Evolutionary conservation across 345 rosid species (phyloP).

Genomic region (Mallotus nudiflorus): DNA sequence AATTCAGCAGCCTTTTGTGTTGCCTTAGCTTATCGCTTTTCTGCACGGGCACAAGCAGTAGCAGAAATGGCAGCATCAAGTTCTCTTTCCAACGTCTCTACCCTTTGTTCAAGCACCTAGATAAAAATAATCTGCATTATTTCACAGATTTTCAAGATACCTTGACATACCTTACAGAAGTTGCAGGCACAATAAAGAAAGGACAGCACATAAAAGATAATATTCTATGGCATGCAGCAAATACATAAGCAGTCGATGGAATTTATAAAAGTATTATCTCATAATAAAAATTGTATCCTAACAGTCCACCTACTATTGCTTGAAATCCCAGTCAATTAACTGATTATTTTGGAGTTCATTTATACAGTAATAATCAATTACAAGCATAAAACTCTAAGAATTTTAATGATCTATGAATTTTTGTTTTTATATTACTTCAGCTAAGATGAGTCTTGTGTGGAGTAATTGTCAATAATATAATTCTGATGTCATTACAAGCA

Average conservation of each 20-base stretch:
- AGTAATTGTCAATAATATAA: too few species aligned
- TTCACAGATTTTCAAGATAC: not conserved
- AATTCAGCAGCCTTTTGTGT: constrained; percentile 85
- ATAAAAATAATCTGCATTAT: constrained; percentile 18
- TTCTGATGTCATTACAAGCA: not conserved
- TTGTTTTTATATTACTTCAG: not conserved
- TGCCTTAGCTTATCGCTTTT: constrained; percentile 90
- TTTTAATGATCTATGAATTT: not conserved
- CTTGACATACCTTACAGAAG: not conserved
- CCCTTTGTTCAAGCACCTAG: constrained; percentile 95
- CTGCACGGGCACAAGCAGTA: constrained; percentile 88
- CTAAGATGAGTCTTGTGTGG: too few species aligned
- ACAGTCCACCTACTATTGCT: not conserved
- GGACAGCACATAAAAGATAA: not conserved
- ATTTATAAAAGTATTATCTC: not conserved
- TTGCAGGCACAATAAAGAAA: not conserved
- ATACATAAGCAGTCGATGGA: not conserved
- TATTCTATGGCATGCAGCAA: not conserved
- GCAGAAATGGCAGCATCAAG: constrained; percentile 96
- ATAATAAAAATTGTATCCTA: not conserved
- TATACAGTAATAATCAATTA: not conserved
- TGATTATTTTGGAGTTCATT: not conserved
- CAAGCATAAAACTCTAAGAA: not conserved
- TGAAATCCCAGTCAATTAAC: not conserved
- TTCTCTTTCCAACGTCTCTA: constrained; percentile 90